A percentile compares a stretch with the other conserved stretches of the same genome.
These are phyloP conservation scores for Boletales sp. DNA, from an alignment of 768 basidiomycete species.

Conservation along the genomic window DNA sequence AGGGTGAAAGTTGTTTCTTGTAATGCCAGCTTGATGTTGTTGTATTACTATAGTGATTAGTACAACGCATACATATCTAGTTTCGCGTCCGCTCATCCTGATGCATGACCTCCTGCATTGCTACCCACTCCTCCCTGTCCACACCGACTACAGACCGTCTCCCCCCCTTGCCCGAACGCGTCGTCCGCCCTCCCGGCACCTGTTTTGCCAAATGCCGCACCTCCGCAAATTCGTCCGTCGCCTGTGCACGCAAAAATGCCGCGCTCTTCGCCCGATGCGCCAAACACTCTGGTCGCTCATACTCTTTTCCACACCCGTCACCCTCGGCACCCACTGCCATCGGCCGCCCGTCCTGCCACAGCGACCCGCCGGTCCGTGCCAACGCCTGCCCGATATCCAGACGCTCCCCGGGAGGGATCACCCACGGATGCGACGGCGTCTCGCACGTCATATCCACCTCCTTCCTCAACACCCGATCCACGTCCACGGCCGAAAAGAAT, in stretches of 20 bases:
- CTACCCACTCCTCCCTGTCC: too few species aligned
- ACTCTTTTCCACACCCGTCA: constrained; percentile 33
- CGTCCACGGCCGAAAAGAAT: constrained; percentile 95
- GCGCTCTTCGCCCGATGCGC: constrained; percentile 60
- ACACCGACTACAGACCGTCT: too few species aligned
- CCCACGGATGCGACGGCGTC: constrained; percentile 83
- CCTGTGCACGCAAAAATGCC: constrained; percentile 74
- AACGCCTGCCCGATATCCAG: constrained; percentile 68
- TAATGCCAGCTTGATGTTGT: too few species aligned
- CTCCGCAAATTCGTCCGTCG: constrained; percentile 66
- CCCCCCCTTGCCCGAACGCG: too few species aligned
- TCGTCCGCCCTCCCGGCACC: constrained; percentile 11
- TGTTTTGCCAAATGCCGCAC: constrained; percentile 64
- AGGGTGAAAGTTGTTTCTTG: neutral
- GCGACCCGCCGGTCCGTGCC: constrained; percentile 65
- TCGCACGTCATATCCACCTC: constrained; percentile 96
- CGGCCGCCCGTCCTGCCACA: constrained; percentile 54
- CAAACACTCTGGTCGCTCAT: constrained; percentile 56
- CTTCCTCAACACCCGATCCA: constrained; percentile 88
- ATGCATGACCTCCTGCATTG: too few species aligned
- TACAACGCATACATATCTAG: too few species aligned
- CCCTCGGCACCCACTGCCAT: constrained; percentile 37
- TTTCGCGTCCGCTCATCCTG: too few species aligned
- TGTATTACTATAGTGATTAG: too few species aligned
- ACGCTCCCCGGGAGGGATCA: constrained; percentile 86